Conservation (phyloP, 257 asterid genomes). For the Craterostigma plantagineum region DNA sequence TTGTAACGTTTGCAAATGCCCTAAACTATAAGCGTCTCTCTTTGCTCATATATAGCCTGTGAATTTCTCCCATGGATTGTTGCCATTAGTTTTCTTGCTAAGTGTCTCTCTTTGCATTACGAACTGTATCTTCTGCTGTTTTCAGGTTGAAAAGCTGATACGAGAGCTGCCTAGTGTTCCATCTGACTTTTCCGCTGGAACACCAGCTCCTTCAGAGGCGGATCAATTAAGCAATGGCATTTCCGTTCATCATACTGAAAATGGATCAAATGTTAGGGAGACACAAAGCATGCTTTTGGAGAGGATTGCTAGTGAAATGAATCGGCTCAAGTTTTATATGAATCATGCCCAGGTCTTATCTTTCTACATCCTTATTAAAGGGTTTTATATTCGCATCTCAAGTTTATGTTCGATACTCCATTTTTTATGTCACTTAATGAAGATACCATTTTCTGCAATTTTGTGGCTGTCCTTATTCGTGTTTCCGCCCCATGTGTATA, state of each 20-base stretch:
- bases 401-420: too few species aligned
- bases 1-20: too few species aligned
- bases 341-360: slow-evolving; percentile 68
- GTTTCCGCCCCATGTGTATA: too few species aligned
- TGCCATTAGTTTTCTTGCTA: slow-evolving; percentile 4
- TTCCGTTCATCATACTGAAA: slow-evolving; percentile 45
- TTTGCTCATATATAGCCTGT: too few species aligned
- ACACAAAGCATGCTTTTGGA: slow-evolving; percentile 94
- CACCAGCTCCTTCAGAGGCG: slow-evolving; percentile 18
- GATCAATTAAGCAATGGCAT: slow-evolving; percentile 38
- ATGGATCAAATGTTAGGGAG: slow-evolving; percentile 65
- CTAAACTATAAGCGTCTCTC: too few species aligned
- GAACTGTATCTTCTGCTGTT: slow-evolving; percentile 16
- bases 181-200: slow-evolving; percentile 52
- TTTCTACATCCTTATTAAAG: slow-evolving; percentile 12
- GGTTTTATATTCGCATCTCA: too few species aligned
- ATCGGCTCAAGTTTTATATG: slow-evolving; percentile 74
- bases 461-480: neutral
- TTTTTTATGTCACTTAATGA: too few species aligned
- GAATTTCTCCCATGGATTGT: neutral
- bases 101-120: slow-evolving; percentile 6
- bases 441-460: neutral
- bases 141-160: slow-evolving; percentile 80
- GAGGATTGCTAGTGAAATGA: slow-evolving; percentile 97
- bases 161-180: slow-evolving; percentile 77